Percentiles rank a stretch among this genome's conserved stretches.
phyloP scores from a whole-genome alignment of 805 yeast genomes.

The Saccharomycopsis selenospora region DNA sequence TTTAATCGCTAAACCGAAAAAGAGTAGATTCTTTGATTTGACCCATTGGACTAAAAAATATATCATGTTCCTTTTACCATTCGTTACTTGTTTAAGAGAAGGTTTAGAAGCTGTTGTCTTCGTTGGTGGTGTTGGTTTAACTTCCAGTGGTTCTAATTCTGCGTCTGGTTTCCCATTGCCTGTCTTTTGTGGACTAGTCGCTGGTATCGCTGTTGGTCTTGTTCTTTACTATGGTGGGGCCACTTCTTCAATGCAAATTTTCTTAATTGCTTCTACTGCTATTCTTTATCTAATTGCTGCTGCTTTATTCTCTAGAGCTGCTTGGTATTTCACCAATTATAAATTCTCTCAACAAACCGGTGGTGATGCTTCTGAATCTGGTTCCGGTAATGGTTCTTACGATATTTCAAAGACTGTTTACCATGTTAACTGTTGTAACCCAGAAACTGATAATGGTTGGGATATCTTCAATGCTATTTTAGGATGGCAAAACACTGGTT shows the following conservation, averaged over 20 bases:
- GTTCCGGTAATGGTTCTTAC: constrained; percentile 94
- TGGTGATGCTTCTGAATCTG: constrained; percentile 91
- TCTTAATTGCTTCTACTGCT: constrained; percentile 81
- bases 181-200: constrained; percentile 77
- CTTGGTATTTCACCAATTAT: constrained; percentile 81
- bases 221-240: constrained; percentile 78
- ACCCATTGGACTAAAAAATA: constrained; percentile 62
- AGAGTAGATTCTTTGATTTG: constrained; percentile 44
- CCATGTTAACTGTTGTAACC: constrained; percentile 98
- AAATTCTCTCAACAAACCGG: constrained; percentile 62
- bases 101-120: constrained; percentile 95
- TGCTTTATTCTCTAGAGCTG: constrained; percentile 87
- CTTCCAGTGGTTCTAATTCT: constrained; percentile 33
- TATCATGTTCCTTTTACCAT: constrained; percentile 84
- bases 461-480: constrained; percentile 89
- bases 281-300: constrained; percentile 85
- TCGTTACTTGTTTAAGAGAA: constrained; percentile 88
- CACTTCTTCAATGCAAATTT: constrained; percentile 73
- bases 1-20: constrained; percentile 50
- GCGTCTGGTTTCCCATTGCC: constrained; percentile 86
- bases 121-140: constrained; percentile 90
- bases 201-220: constrained; percentile 68
- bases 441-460: constrained; percentile 90
- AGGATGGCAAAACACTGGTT: constrained; percentile 98
- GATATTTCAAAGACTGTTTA: constrained; percentile 73